Base-by-base conservation (phyloP, 495 filamentous ascomycete species). In the Neurospora sp. region DNA sequence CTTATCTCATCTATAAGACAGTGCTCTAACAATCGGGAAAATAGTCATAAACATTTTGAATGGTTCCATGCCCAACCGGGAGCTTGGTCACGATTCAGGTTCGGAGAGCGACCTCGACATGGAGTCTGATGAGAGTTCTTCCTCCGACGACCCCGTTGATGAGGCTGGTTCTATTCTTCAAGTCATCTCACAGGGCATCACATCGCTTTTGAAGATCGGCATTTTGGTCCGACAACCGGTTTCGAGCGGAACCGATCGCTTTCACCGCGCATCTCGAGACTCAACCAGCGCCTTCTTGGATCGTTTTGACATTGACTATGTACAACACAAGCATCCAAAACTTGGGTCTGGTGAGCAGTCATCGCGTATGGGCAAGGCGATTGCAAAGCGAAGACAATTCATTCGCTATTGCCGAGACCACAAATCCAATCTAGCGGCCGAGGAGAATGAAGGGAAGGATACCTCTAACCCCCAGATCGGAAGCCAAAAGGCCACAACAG, bases 341-440 rank as follows among this genome's bases (percentile, higher is more conserved):
- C 18, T 70, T 0, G 72, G 46, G 0, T 0, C n/a, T n/a, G 66
- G 62, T 0, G 74, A 69, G 69, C 72, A 81, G 35, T 62, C 76
- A 12, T 69, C 12, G 10, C 75, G 80, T 10, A 44, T 82, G 7
- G 81, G 81, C 3, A 72, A 73, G 23, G 77, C 78, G 1, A 82
- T 81, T 46, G 75, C 81, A 2, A 77, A 81, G 73, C 73, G 81
- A 10, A 76, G 80, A 70, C 77, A 78, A 7, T 82, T 79, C 54
- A 73, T 83, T 27, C 75, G 77, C 31, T 83, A 83, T 62, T 79
- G 74, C 39, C 69, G 76, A n/a, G 77, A 82, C 16, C 81, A 83
- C 38, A 69, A 72, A 31, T 10, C 20, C 1, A 70, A 76, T 14
- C 37, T 78, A 31, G 69, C 27, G 7, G 23, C 69, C 12, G 74